These are phyloP conservation scores for Bruguiera sexangula DNA, from an alignment of 345 rosid genomes.

Conservation along the genomic window DNA sequence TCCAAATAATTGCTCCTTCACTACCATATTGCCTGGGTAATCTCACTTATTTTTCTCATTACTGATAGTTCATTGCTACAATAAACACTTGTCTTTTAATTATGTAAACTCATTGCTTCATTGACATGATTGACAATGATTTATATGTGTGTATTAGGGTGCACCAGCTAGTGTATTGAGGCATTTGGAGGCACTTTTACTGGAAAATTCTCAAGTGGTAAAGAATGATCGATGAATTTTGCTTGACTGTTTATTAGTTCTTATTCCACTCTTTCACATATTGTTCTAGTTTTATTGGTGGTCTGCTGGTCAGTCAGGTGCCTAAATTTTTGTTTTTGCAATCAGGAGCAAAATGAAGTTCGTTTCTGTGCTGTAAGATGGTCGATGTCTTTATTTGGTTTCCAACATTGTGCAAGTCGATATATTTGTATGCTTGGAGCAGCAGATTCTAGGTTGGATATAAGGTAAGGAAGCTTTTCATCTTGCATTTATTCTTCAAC, in stretches of 20 bases:
- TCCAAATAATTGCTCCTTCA: too few relatives aligned
- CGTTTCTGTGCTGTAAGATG: constrained; percentile 92
- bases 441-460: constrained; percentile 81
- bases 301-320: constrained; percentile 2
- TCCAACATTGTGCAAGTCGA: constrained; percentile 89
- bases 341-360: constrained; percentile 88
- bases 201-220: constrained; percentile 74
- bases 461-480: constrained; percentile 53
- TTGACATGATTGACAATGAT: constrained; percentile 9
- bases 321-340: constrained; percentile 18
- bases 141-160: constrained; percentile 42
- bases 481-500: neutral
- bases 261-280: neutral
- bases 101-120: neutral
- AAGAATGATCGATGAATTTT: constrained; percentile 4
- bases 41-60: neutral
- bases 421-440: constrained; percentile 88
- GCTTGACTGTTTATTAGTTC: neutral
- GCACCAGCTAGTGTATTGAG: constrained; percentile 55
- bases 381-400: constrained; percentile 75
- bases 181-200: constrained; percentile 72
- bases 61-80: too few relatives aligned
- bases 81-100: neutral
- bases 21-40: too few relatives aligned
- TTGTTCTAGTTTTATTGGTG: constrained; percentile 13